Percentiles rank a stretch among this genome's conserved stretches.
Conservation (phyloP, 352 stramenopile species). For the Phytophthora kernoviae region DNA sequence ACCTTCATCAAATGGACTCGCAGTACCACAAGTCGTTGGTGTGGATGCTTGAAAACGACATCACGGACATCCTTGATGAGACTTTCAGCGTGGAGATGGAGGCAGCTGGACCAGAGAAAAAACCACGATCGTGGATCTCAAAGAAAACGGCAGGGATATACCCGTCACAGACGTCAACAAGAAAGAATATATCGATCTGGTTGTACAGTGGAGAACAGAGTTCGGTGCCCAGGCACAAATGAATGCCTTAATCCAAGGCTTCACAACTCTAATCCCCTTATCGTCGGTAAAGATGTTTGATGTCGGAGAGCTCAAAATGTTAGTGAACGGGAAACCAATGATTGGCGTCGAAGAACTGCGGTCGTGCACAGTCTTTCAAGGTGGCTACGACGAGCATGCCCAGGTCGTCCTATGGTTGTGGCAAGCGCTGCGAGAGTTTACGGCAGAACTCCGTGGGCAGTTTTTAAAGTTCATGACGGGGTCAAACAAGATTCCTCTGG, state of each 20-base stretch:
- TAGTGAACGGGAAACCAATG: constrained; percentile 57
- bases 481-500: constrained; percentile 81
- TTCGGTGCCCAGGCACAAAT: constrained; percentile 61
- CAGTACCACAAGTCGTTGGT: constrained; percentile 81
- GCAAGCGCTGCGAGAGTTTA: constrained; percentile 78
- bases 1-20: constrained; percentile 77
- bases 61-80: constrained; percentile 80
- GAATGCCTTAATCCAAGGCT: constrained; percentile 57
- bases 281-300: constrained; percentile 55
- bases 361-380: constrained; percentile 80
- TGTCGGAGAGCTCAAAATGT: constrained; percentile 43
- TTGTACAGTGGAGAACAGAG: constrained; percentile 67
- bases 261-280: constrained; percentile 56
- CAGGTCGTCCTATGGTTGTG: constrained; percentile 87
- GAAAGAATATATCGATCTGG: constrained; percentile 66
- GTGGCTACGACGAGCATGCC: constrained; percentile 76
- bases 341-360: constrained; percentile 89
- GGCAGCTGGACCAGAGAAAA: constrained; percentile 15
- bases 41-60: constrained; percentile 90
- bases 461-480: constrained; percentile 90
- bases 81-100: constrained; percentile 83
- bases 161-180: constrained; percentile 82
- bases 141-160: constrained; percentile 66
- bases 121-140: constrained; percentile 48
- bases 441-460: constrained; percentile 52